Conservation (phyloP, 140 eudicot genomes). For the Bidens hawaiensis region DNA sequence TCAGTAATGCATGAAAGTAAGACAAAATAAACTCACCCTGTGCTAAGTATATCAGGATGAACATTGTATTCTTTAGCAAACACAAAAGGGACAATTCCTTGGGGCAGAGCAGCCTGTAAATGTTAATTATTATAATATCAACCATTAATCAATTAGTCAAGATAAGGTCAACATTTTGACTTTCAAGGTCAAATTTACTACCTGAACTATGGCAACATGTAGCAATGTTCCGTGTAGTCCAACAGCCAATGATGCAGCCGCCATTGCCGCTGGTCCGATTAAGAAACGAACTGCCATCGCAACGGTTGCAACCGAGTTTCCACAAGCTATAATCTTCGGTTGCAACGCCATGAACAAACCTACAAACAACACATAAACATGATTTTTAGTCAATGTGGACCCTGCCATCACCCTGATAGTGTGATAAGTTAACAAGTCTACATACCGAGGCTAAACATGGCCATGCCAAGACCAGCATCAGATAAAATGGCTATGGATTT, state of each 20-base stretch:
- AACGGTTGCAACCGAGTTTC: slow-evolving; percentile 76
- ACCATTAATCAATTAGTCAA: slow-evolving; percentile 10
- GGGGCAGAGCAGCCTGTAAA: slow-evolving; percentile 85
- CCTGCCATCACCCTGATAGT: no score
- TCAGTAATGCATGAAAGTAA: background rate
- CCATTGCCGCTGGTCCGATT: slow-evolving; percentile 89
- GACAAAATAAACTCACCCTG: slow-evolving; percentile 47
- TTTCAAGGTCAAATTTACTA: slow-evolving; percentile 17
- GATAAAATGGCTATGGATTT: slow-evolving; percentile 68
- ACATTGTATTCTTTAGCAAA: slow-evolving; percentile 94
- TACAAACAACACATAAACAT: no score
- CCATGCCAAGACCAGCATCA: slow-evolving; percentile 96
- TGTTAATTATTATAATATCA: background rate
- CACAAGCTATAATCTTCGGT: slow-evolving; percentile 91
- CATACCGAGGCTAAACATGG: slow-evolving; percentile 96
- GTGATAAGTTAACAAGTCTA: background rate
- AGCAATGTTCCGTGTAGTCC: slow-evolving; percentile 71
- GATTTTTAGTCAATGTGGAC: no score
- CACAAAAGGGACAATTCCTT: slow-evolving; percentile 96
- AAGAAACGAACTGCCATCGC: slow-evolving; percentile 76
- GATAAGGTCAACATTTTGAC: slow-evolving; percentile 13
- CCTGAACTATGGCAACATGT: slow-evolving; percentile 94
- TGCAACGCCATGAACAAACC: slow-evolving; percentile 94
- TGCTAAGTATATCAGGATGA: slow-evolving; percentile 87
- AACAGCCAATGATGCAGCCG: slow-evolving; percentile 70